phyloP scores from a whole-genome alignment of 148 eudicot genomes.

The Persicaria maculosa region DNA sequence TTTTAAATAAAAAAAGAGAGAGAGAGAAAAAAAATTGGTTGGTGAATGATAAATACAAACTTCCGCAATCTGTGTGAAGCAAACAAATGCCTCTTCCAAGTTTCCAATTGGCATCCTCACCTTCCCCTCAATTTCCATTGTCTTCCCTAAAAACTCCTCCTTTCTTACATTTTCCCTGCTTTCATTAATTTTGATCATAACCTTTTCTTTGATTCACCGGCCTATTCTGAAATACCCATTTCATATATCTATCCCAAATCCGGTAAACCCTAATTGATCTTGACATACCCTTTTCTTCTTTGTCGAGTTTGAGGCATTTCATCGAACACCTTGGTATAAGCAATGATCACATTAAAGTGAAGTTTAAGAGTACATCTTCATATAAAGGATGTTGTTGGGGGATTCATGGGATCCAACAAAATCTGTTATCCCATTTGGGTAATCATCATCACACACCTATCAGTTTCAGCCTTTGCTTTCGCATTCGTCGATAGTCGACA shows the following conservation, averaged over 20 bases:
- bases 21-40: background rate
- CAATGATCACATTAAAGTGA: too few relatives aligned
- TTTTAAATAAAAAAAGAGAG: too few relatives aligned
- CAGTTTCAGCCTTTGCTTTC: constrained; percentile 11
- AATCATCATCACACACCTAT: constrained; percentile 19
- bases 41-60: background rate
- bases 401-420: constrained; percentile 50
- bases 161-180: background rate
- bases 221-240: background rate
- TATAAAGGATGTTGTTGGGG: constrained; percentile 3
- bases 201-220: background rate
- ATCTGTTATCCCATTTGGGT: constrained; percentile 24
- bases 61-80: background rate
- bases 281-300: constrained; percentile 7
- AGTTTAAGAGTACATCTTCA: background rate
- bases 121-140: background rate
- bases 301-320: background rate
- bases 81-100: background rate
- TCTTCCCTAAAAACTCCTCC: background rate
- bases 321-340: background rate
- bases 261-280: background rate
- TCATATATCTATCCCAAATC: background rate
- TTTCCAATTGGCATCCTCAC: background rate
- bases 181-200: background rate
- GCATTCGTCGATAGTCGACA: constrained; percentile 9